Evolutionary conservation across 1,284 basidiomycete genomes (phyloP), one percentile per base, ranked within the genome.

Genomic region (Apiotrichum gracile): DNA sequence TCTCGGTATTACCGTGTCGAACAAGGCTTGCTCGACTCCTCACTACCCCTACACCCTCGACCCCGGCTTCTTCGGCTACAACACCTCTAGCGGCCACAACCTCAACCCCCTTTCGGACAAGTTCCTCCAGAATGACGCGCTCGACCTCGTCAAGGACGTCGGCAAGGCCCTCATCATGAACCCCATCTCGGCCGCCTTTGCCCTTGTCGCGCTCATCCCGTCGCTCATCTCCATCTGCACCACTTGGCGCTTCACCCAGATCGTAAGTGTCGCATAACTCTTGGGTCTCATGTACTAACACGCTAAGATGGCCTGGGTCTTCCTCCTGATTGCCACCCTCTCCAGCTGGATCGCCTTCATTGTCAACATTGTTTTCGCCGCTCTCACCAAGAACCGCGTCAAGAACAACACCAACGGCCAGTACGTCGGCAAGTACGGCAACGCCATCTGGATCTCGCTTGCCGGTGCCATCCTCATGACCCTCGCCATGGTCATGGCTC

Each of bases 401-500:
- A 52, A 52, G 44, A 22, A 41, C 21, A 33, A 39, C 12, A 52
- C 44, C 37, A 40, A 41, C 29, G 50, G 50, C 31, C 31, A 40
- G 29, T 52, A 33, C 16, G 38, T 27, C 24, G 50, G 21, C 38
- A 41, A 29, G 38, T 46, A 29, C 38, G 50, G 50, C 14, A 52
- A 52, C 31, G 50, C 50, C 27, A 26, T 46, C 44, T 52, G 50
- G 50, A 40, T 52, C 38, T 52, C 50, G 19, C 50, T 52, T 33
- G 38, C 29, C 38, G 50, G 50, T 27, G 50, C 50, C n/a, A 46
- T 52, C 38, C 50, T 52, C 44, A 52, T 52, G 44, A 47, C 37
- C 17, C 5, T 47, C 22, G 50, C 50, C 38, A 52, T 47, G 44
- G 37, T 25, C 10, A 29, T 52, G 17, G 50, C 50, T n/a, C 50